Conservation (phyloP, 306 rosid species). For the Quillaja saponaria region DNA sequence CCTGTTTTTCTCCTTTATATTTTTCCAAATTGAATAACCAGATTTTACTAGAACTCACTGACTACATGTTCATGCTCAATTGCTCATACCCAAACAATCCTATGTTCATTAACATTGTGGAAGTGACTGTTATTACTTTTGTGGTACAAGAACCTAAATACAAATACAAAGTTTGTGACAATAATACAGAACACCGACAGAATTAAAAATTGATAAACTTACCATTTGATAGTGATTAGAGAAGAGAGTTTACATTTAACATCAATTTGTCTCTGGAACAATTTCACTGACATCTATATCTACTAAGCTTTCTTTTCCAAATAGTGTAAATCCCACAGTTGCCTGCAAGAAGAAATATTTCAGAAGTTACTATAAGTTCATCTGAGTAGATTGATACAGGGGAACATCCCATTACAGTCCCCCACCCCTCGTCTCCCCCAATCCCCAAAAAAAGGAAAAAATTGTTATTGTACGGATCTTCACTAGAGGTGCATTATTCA, state of each 20-base stretch:
- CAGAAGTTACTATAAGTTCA: background rate
- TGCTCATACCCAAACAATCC: conserved; percentile 3
- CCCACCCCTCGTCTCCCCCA: background rate
- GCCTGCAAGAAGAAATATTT: conserved; percentile 66
- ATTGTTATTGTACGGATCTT: background rate
- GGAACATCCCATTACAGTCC: background rate
- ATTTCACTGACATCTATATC: conserved; percentile 66
- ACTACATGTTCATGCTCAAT: too few relatives aligned
- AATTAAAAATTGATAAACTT: conserved; percentile 30
- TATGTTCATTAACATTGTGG: background rate
- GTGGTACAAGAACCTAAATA: conserved; percentile 2
- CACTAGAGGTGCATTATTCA: conserved; percentile 1
- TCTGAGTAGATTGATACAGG: conserved; percentile 14
- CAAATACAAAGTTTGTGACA: conserved; percentile 14
- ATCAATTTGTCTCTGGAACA: conserved; percentile 48
- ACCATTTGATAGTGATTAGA: conserved; percentile 35
- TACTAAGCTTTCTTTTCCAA: conserved; percentile 86
- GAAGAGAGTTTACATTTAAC: conserved; percentile 11
- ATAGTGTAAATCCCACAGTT: conserved; percentile 68
- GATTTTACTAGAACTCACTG: too few relatives aligned
- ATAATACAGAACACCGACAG: background rate
- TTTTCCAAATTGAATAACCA: too few relatives aligned
- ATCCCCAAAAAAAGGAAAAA: background rate
- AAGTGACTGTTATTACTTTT: background rate
- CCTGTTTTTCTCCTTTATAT: too few relatives aligned